Evolutionary conservation across 208 protist species (phyloP).

Genomic region (Acanthamoeba sp.): DNA sequence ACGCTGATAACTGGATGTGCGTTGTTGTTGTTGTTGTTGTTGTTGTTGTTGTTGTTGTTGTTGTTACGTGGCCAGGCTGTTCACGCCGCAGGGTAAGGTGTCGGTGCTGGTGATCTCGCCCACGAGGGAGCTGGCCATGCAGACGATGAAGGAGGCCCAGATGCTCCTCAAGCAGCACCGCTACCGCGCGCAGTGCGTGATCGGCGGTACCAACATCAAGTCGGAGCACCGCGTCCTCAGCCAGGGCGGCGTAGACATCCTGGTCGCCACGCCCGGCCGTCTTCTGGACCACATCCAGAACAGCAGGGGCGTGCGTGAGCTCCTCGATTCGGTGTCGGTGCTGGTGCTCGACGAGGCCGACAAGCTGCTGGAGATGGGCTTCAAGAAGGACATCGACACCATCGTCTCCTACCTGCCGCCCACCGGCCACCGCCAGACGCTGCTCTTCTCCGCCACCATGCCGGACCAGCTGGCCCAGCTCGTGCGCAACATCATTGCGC

Average conservation of each 20-base stretch:
- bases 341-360: conserved; percentile 68
- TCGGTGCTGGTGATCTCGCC: conserved; percentile 97
- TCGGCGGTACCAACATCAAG: conserved; percentile 91
- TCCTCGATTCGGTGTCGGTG: background rate
- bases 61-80: conserved; percentile 84
- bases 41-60: too few species aligned
- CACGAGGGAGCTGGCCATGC: conserved; percentile 98
- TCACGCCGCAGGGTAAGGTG: conserved; percentile 95
- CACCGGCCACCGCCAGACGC: conserved; percentile 12
- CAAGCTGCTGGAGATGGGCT: conserved; percentile 71
- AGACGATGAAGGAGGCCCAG: conserved; percentile 97
- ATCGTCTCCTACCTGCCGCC: conserved; percentile 40
- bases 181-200: conserved; percentile 90
- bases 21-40: too few species aligned
- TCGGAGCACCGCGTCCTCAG: conserved; percentile 89
- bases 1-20: too few species aligned
- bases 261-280: conserved; percentile 94
- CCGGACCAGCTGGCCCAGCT: conserved; percentile 29
- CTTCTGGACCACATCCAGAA: conserved; percentile 97
- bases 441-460: conserved; percentile 64
- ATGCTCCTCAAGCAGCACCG: conserved; percentile 92
- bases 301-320: background rate
- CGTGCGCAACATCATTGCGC: conserved; percentile 55
- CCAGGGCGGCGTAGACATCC: conserved; percentile 90
- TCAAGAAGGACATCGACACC: conserved; percentile 65